Evolutionary conservation across 2,329 filamentous ascomycete genomes (phyloP).

Genomic region (Elsinoe necatrix): DNA sequence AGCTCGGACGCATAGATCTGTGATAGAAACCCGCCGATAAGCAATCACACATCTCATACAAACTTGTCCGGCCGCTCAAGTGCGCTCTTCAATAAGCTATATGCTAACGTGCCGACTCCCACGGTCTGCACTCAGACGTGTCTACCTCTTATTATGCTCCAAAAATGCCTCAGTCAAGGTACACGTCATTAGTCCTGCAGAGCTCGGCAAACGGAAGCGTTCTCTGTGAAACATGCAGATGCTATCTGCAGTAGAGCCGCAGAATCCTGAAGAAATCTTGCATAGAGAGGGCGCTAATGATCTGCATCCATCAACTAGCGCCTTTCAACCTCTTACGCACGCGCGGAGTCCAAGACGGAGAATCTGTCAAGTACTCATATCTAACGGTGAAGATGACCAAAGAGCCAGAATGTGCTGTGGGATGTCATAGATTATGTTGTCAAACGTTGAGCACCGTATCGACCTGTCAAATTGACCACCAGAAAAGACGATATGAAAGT

Average conservation of each 20-base stretch:
- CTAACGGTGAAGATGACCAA: not conserved
- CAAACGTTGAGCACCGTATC: not conserved
- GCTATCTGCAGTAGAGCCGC: not conserved
- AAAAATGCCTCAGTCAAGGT: not conserved
- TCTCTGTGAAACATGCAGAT: conserved; percentile 7
- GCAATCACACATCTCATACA: not conserved
- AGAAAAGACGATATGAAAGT: not conserved
- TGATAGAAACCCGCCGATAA: not conserved
- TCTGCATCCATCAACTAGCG: conserved; percentile 8
- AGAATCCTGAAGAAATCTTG: not conserved
- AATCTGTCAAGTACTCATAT: not conserved
- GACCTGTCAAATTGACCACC: not conserved
- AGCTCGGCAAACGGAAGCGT: conserved; percentile 1
- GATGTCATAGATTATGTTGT: not conserved
- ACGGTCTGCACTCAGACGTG: not conserved
- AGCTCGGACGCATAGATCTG: not conserved
- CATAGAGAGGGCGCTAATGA: not conserved
- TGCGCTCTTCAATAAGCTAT: not conserved
- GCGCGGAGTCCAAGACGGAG: conserved; percentile 2
- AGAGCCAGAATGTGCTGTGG: not conserved
- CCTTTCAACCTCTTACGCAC: conserved; percentile 11
- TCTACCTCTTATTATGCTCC: not conserved
- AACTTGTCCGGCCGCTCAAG: not conserved
- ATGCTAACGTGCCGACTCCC: not conserved
- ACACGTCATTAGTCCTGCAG: conserved; percentile 3